Base-by-base conservation (phyloP, 1,139 yeast genomes). In the Arxiozyma telluris region DNA sequence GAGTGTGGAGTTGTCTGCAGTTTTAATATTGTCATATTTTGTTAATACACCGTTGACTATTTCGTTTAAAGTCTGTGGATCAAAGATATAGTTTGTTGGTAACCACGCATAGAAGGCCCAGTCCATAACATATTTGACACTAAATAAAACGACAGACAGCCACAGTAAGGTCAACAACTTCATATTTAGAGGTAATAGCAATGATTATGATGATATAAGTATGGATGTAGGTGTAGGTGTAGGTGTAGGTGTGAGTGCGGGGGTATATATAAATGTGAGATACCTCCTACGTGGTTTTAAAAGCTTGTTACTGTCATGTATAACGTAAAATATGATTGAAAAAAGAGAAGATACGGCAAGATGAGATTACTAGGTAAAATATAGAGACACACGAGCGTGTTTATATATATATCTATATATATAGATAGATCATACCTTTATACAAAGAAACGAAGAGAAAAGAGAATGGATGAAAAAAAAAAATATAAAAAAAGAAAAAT, bases 41-140 rank as follows among this genome's bases (percentile, higher is more conserved):
- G 75, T 74, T 50, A 84, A 66, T 6, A 80, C 81, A 50, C 77
- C 79, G 59, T 77, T 74, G 44, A 80, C 78, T 48, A 84, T 63
- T 45, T 66, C 62, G 57, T 77, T 79, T 57, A 85, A 66, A 8
- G 74, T 76, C 17, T 69, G 70, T 47, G 73, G 71, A 58, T 77
- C 77, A 57, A 77, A 72, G 41, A 81, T 75, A 71, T 79, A 93
- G 63, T 77, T 74, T 22, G 66, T 64, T 38, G 96, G 96, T 55
- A 91, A 75, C 89, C 89, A 84, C 18, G 81, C 75, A 65, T 75
- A 64, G 69, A 73, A 82, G 47, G 82, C 66, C 50, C 64, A 64
- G 66, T 81, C 73, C 62, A 79, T 57, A 42, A 57, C 46, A 52
- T 62, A 61, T 38, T 61, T 44, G n/a, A 30, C 20, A 25, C 41